These are phyloP conservation scores for Vickermania spadyakhi DNA, from an alignment of 208 protist species.

Conservation along the genomic window DNA sequence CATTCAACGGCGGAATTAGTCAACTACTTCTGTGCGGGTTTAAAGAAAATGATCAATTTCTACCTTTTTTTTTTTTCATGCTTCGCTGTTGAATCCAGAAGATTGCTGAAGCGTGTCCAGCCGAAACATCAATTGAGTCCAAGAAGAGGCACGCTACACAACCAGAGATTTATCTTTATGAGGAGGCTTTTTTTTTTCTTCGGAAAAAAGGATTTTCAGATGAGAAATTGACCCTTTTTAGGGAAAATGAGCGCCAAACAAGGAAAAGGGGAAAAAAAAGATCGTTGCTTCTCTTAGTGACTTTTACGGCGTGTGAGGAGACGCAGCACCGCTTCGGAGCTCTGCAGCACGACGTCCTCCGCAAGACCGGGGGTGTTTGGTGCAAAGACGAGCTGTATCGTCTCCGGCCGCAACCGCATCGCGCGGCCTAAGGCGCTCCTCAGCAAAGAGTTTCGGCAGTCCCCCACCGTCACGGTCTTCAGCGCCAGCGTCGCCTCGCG, in stretches of 20 bases:
- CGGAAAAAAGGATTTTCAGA: not conserved
- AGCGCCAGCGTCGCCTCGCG: not conserved
- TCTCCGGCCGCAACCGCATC: slow-evolving; percentile 18
- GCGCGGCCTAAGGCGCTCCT: slow-evolving; percentile 34
- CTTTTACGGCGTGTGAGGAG: slow-evolving; percentile 8
- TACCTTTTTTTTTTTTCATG: too few relatives aligned
- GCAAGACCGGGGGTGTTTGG: slow-evolving; percentile 14
- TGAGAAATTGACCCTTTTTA: too few relatives aligned
- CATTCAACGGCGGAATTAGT: too few relatives aligned
- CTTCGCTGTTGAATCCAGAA: too few relatives aligned
- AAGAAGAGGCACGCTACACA: too few relatives aligned
- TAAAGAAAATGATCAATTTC: too few relatives aligned
- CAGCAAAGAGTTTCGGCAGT: slow-evolving; percentile 35
- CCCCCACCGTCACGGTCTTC: slow-evolving; percentile 17
- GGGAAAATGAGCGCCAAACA: not conserved
- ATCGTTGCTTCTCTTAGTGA: not conserved
- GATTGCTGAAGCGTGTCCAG: too few relatives aligned
- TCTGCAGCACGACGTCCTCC: slow-evolving; percentile 15
- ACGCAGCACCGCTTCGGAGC: slow-evolving; percentile 29
- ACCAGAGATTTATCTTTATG: too few relatives aligned
- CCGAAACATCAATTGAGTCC: too few relatives aligned
- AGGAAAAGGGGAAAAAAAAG: not conserved
- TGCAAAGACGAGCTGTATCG: slow-evolving; percentile 24
- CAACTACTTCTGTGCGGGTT: too few relatives aligned
- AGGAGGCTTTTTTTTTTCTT: too few relatives aligned